Evolutionary conservation across 495 filamentous ascomycete species (phyloP), one percentile per base, ranked within the genome.

Genomic region (Rhizodiscina lignyota): DNA sequence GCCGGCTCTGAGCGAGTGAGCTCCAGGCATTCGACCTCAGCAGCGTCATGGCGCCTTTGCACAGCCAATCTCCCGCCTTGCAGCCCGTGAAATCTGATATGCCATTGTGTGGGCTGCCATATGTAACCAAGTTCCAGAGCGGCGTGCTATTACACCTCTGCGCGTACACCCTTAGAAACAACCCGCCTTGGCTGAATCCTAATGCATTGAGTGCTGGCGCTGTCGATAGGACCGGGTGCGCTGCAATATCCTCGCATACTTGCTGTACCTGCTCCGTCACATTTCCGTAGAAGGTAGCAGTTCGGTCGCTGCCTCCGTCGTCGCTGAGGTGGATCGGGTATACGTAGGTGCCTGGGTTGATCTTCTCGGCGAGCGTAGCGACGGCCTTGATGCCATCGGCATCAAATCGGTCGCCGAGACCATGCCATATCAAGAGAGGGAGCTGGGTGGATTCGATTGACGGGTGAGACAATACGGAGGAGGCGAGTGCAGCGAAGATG

Each of bases 401-500:
- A 27, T 72, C 64, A 61, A 74, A 93, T 57, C 70, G 70, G 51
- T 79, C 74, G 47, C 74, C 74, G 24, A 79, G 66, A 45, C 82
- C 86, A 54, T 97, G 89, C 89, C 89, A 97, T 50, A 96, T 80
- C 11, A 97, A 67, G 13, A 97, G 62, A 0, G 89, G 89, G 22
- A 91, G 67, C 4, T 81, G 81, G 52, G n/a, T n/a, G n/a, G n/a
- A n/a, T n/a, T n/a, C n/a, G n/a, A n/a, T n/a, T n/a, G n/a, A n/a
- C n/a, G n/a, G n/a, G n/a, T n/a, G n/a, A n/a, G n/a, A n/a, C n/a
- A n/a, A n/a, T n/a, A n/a, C n/a, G n/a, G n/a, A n/a, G n/a, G n/a
- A n/a, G n/a, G n/a, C n/a, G n/a, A n/a, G n/a, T n/a, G n/a, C n/a
- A n/a, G n/a, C n/a, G n/a, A n/a, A n/a, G n/a, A n/a, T n/a, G n/a